Percentiles rank a stretch among this genome's conserved stretches.
These are phyloP conservation scores for Pyrenopolyporus hunteri DNA, from an alignment of 495 filamentous ascomycete species.

Conservation along the genomic window DNA sequence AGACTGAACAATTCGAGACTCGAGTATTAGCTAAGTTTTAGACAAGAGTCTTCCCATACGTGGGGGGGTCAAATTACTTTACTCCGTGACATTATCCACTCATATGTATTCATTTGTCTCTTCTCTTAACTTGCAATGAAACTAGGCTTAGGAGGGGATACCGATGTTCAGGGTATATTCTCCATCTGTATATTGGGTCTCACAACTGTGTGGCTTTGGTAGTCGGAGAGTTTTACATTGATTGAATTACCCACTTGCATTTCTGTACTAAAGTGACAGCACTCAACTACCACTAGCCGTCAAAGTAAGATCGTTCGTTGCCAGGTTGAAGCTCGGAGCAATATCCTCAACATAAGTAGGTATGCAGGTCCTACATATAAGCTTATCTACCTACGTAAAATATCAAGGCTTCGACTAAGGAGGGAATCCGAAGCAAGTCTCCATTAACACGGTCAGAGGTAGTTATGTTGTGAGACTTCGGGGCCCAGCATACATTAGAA, in stretches of 20 bases:
- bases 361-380: too few relatives aligned
- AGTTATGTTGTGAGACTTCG: neutral
- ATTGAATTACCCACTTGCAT: neutral
- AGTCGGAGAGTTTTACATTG: too few relatives aligned
- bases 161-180: neutral
- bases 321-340: too few relatives aligned
- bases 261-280: too few relatives aligned
- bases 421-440: too few relatives aligned
- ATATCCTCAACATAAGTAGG: too few relatives aligned
- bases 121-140: neutral
- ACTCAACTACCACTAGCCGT: too few relatives aligned
- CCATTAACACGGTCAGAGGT: neutral
- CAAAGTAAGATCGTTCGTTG: too few relatives aligned
- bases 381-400: too few relatives aligned
- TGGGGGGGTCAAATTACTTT: conserved; percentile 5
- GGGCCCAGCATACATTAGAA: conserved; percentile 9
- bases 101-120: neutral
- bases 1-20: neutral
- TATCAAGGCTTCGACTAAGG: too few relatives aligned
- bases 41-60: neutral
- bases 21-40: conserved; percentile 26
- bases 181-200: too few relatives aligned
- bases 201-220: too few relatives aligned
- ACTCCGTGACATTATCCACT: neutral
- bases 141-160: neutral